Conservation (phyloP, 2,329 filamentous ascomycete species). For the Biscogniauxia sp. region DNA sequence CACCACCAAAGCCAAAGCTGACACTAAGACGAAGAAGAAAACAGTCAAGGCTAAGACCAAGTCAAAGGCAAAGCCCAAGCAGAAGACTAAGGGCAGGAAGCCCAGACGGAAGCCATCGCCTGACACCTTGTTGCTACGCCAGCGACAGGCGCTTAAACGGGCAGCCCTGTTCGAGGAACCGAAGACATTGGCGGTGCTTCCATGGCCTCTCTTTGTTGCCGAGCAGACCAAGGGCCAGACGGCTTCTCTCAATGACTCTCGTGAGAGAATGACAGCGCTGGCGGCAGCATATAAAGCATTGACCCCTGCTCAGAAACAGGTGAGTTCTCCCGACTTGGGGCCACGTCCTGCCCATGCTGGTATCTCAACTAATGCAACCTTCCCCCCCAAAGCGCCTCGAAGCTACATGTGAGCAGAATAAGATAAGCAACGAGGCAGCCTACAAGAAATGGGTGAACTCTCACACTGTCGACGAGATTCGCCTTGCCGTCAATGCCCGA, state of each 20-base stretch:
- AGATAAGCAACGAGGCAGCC: constrained; percentile 36
- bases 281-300: constrained; percentile 39
- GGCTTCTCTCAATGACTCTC: background rate
- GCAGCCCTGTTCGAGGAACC: constrained; percentile 42
- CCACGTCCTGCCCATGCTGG: background rate
- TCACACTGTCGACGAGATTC: constrained; percentile 39
- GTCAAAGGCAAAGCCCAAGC: constrained; percentile 5
- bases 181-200: constrained; percentile 27
- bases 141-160: constrained; percentile 35
- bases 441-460: constrained; percentile 49
- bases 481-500: constrained; percentile 49
- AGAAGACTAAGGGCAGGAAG: constrained; percentile 25
- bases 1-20: constrained; percentile 2
- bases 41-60: constrained; percentile 17
- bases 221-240: constrained; percentile 29
- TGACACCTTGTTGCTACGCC: constrained; percentile 37
- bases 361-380: constrained; percentile 4
- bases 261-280: constrained; percentile 26
- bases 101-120: constrained; percentile 32
- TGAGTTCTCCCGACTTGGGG: constrained; percentile 30
- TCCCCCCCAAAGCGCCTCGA: constrained; percentile 35
- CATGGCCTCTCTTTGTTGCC: constrained; percentile 40
- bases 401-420: constrained; percentile 38
- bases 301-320: constrained; percentile 41
- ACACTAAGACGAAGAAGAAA: constrained; percentile 1